Conservation (phyloP, 2,329 filamentous ascomycete genomes). For the Macrophomina phaseolina region DNA sequence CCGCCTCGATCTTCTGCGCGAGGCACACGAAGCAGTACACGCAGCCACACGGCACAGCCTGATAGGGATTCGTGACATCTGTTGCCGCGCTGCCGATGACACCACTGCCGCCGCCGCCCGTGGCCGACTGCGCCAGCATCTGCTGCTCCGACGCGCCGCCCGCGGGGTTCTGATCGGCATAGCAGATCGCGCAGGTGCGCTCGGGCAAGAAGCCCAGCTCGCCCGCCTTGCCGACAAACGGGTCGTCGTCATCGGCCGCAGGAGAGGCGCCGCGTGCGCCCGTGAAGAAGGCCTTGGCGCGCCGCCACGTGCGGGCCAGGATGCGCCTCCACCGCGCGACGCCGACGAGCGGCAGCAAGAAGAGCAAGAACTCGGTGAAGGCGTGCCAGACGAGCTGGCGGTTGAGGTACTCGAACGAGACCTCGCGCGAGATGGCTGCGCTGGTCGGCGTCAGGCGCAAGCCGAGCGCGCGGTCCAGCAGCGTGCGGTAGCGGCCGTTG, state of each 20-base stretch:
- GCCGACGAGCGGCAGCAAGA: constrained; percentile 93
- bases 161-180: constrained; percentile 83
- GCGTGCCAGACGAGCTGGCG: constrained; percentile 98
- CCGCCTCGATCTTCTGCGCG: constrained; percentile 85
- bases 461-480: constrained; percentile 82
- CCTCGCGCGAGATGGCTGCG: constrained; percentile 78
- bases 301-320: constrained; percentile 85
- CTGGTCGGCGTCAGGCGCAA: constrained; percentile 86
- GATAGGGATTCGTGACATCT: constrained; percentile 95
- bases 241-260: constrained; percentile 45
- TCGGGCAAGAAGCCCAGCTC: constrained; percentile 88
- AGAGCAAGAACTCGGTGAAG: constrained; percentile 98
- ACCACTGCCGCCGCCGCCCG: constrained; percentile 63
- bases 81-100: constrained; percentile 88
- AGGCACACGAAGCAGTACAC: constrained; percentile 96
- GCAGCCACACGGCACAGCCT: constrained; percentile 85
- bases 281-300: constrained; percentile 70
- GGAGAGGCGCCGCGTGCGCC: constrained; percentile 29
- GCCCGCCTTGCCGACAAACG: constrained; percentile 61
- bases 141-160: constrained; percentile 73
- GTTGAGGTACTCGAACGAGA: constrained; percentile 97
- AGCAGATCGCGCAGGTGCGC: constrained; percentile 95
- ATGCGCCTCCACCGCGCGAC: constrained; percentile 92
- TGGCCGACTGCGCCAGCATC: constrained; percentile 63
- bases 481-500: constrained; percentile 87